Evolutionary conservation across 2,329 filamentous ascomycete species (phyloP), one percentile per base, ranked within the genome.

Genomic region (Aspergillus nomiae): DNA sequence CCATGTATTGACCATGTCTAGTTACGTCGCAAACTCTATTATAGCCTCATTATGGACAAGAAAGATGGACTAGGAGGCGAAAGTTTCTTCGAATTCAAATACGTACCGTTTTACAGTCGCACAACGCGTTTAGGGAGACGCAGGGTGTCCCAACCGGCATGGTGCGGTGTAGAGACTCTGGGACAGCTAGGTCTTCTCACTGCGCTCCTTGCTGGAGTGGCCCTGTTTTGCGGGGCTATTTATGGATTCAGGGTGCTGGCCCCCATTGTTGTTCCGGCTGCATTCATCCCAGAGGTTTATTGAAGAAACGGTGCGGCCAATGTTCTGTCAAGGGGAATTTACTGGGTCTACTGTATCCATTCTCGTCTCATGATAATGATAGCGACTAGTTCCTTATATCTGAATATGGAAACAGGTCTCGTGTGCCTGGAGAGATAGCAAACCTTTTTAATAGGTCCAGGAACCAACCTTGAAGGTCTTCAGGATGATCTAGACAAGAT

Each of bases 31-130:
- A 79, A 76, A 28, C 76, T 85, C 0, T 85, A 89, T 65, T 90
- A 86, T 74, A 78, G 82, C 21, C 74, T 90, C 3, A 83, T 90
- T 19, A 84, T 89, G n/a, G 82, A 89, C 61, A 85, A 86, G 61
- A 87, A 88, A 59, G 86, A 82, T 60, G 90, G 88, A 0, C 80
- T 94, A 9, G 87, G 89, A 0, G 80, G 84, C 54, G 84, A 88
- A 69, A 86, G 85, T 1, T 81, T 79, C 10, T 93, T 92, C 71
- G 86, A 89, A 24, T 90, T 93, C 77, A 90, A 92, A 72, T 90
- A 90, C 43, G 63, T 74, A 9, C 73, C 73, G 10, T 71, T 67
- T 19, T 65, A 70, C 24, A 69, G 66, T 16, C 70, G 70, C 11
- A 74, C 67, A 1, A 75, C 73, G 4, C 68, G 62, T 6, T 59